Percentiles rank a stretch among this genome's conserved stretches.
Evolutionary conservation across 1,284 basidiomycete genomes (phyloP).

Genomic region (Abortiporus biennis): DNA sequence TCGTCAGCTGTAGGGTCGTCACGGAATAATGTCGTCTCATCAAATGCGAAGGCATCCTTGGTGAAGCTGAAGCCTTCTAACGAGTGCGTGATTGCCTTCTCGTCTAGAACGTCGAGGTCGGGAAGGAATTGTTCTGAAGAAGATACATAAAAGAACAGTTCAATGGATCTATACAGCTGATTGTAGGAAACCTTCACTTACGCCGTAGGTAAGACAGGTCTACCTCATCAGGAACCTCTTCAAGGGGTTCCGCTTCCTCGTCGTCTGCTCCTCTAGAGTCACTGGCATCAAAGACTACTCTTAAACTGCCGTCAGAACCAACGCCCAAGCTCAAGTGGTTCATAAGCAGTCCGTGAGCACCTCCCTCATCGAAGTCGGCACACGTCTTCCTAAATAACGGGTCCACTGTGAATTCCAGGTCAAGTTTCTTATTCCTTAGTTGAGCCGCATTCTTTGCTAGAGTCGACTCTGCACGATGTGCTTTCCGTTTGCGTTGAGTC

Average conservation of each 20-base stretch:
- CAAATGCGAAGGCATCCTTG: slow-evolving; percentile 51
- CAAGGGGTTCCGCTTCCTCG: slow-evolving; percentile 53
- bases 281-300: slow-evolving; percentile 95
- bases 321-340: slow-evolving; percentile 79
- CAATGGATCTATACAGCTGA: slow-evolving; percentile 14
- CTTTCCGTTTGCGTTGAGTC: slow-evolving; percentile 51
- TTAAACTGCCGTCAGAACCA: slow-evolving; percentile 76
- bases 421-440: slow-evolving; percentile 88
- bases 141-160: slow-evolving; percentile 6
- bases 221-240: slow-evolving; percentile 62
- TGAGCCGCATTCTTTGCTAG: slow-evolving; percentile 81
- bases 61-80: slow-evolving; percentile 78
- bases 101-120: slow-evolving; percentile 53
- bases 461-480: slow-evolving; percentile 70
- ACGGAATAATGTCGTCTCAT: slow-evolving; percentile 54
- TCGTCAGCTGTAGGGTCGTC: slow-evolving; percentile 38
- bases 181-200: slow-evolving; percentile 34
- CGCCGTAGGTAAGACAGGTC: slow-evolving; percentile 66
- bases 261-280: slow-evolving; percentile 83
- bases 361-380: slow-evolving; percentile 98
- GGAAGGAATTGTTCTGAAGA: slow-evolving; percentile 60
- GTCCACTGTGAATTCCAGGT: slow-evolving; percentile 94
- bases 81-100: slow-evolving; percentile 75
- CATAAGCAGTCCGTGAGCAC: slow-evolving; percentile 91
- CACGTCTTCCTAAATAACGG: slow-evolving; percentile 97